phyloP scores from a whole-genome alignment of 768 basidiomycete genomes.

The Tylopilus vinaceipallidus region DNA sequence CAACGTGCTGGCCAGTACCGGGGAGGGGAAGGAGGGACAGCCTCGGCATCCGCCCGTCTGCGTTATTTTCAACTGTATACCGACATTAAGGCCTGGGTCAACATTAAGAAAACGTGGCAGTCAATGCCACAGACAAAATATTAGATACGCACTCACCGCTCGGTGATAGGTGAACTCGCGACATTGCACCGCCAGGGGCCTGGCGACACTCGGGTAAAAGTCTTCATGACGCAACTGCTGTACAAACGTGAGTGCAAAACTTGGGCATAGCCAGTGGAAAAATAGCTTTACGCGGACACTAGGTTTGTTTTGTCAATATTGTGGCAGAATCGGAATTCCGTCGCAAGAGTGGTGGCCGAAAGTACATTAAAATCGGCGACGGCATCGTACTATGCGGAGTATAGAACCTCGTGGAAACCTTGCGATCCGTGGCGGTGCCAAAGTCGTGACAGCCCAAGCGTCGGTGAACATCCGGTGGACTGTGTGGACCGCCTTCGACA shows the following conservation, averaged over 20 bases:
- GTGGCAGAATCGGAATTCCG: not conserved
- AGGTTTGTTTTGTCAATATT: too few relatives aligned
- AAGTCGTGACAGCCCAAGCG: not conserved
- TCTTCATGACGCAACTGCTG: constrained; percentile 11
- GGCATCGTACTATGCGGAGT: not conserved
- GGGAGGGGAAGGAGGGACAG: constrained; percentile 23
- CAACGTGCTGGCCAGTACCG: constrained; percentile 24
- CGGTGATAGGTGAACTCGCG: constrained; percentile 14
- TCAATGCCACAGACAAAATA: constrained; percentile 10
- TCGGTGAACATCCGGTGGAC: constrained; percentile 8
- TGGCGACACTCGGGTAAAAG: constrained; percentile 5
- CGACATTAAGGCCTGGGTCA: constrained; percentile 12
- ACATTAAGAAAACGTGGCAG: constrained; percentile 30
- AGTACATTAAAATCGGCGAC: not conserved
- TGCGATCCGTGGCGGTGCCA: constrained; percentile 23
- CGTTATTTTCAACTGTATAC: constrained; percentile 18
- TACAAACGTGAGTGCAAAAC: constrained; percentile 4
- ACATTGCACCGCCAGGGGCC: constrained; percentile 25
- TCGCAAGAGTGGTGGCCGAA: not conserved
- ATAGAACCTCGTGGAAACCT: constrained; percentile 29
- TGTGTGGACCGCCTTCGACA: constrained; percentile 10
- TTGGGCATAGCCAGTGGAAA: not conserved
- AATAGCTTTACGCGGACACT: not conserved
- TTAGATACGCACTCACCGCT: constrained; percentile 7
- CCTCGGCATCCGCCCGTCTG: constrained; percentile 16